These are phyloP conservation scores for Thraustotheca clavata DNA, from an alignment of 352 stramenopile genomes.

Conservation along the genomic window DNA sequence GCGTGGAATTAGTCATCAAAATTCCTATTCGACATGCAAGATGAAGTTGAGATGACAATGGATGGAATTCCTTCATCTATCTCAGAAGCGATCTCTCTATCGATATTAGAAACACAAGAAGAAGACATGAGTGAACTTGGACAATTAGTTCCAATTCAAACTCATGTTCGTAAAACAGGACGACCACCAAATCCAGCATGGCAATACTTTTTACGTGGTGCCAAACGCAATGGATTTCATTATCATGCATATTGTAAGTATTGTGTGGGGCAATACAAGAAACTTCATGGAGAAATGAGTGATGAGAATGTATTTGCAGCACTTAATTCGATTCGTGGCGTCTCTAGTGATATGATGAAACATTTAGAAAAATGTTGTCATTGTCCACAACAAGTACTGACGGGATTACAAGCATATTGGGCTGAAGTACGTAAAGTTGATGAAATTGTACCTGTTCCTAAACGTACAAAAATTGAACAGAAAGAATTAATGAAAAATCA, in stretches of 20 bases:
- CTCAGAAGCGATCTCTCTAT: slow-evolving; percentile 2
- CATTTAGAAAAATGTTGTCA: slow-evolving; percentile 65
- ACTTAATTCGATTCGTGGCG: slow-evolving; percentile 57
- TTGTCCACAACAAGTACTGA: slow-evolving; percentile 55
- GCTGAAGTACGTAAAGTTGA: slow-evolving; percentile 61
- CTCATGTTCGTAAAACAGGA: slow-evolving; percentile 30
- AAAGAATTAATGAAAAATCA: background rate
- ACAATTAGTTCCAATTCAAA: background rate
- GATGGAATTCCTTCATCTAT: slow-evolving; percentile 5
- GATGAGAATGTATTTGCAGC: slow-evolving; percentile 29
- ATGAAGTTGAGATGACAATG: background rate
- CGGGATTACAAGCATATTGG: slow-evolving; percentile 51
- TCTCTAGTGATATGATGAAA: slow-evolving; percentile 73
- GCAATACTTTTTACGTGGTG: slow-evolving; percentile 73
- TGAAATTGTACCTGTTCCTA: too few relatives aligned
- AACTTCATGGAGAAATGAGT: background rate
- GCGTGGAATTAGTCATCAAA: background rate
- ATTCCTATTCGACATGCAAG: background rate
- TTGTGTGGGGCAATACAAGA: slow-evolving; percentile 48
- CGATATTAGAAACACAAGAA: background rate
- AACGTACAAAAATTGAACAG: slow-evolving; percentile 55
- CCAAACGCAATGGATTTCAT: slow-evolving; percentile 80
- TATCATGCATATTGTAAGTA: slow-evolving; percentile 80
- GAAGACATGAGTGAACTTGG: background rate
- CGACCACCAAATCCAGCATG: slow-evolving; percentile 65